Evolutionary conservation across 257 asterid genomes (phyloP), one percentile per base, ranked within the genome.

Genomic region (Petunia secreta): DNA sequence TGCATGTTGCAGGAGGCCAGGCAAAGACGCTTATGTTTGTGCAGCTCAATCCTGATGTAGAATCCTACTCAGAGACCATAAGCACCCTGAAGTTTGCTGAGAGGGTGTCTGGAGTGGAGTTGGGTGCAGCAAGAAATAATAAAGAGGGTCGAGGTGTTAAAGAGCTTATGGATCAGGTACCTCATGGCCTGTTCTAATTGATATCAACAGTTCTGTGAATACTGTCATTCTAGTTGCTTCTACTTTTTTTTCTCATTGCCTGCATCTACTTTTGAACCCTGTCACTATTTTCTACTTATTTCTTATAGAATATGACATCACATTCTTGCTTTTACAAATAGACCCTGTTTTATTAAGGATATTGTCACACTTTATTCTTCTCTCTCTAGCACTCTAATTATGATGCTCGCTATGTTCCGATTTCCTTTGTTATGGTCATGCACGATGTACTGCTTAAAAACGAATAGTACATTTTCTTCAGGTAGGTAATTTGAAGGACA

Each of bases 1-100:
- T 67, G 60, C 41, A 67, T 75, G 59, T n/a, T 82, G 82, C 79
- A 95, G 99, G 98, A 68, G 98, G 99, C 69, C 98, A 94, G 87
- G 98, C 99, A 46, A 95, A 95, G 90, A 92, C 99, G 37, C 94
- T 95, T 13, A 95, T 95, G 99, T 93, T 95, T 86, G 97, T 95
- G 39, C 99, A 95, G 83, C 89, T 93, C 65, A 95, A 95, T 89
- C 99, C 99, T 39, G 99, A 95, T 58, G 94, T 89, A 15, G 98
- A 93, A 78, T 95, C 99, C 68, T 93, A 90, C 73, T 88, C 96
- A 15, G 99, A 95, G 89, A 91, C 96, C 81, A 74, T 91, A 85
- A 95, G 99, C 79, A 95, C 99, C 43, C 84, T 95, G 80, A 95
- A 95, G 85, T 95, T 95, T 90, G 97, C 99, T 15, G 98, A 95